phyloP scores from a whole-genome alignment of 2,329 filamentous ascomycete genomes.

The Fusarium sp. region DNA sequence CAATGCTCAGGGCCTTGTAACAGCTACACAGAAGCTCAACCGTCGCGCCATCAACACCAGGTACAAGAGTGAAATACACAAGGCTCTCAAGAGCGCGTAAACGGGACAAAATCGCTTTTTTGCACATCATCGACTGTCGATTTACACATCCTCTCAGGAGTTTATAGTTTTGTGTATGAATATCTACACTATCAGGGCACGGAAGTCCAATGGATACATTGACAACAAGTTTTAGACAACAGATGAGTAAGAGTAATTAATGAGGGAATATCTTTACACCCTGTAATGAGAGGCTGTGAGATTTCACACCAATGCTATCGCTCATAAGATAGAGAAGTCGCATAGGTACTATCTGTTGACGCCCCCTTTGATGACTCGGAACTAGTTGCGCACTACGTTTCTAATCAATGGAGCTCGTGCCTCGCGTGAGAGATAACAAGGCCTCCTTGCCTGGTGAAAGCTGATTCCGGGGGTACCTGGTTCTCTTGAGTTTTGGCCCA shows the following conservation, averaged over 20 bases:
- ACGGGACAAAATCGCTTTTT: neutral
- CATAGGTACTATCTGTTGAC: no score
- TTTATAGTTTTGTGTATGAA: neutral
- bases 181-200: no score
- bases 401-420: constrained; percentile 1
- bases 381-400: no score
- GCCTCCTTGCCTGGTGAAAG: constrained; percentile 1
- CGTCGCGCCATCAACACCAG: constrained; percentile 59
- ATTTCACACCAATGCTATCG: no score
- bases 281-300: no score
- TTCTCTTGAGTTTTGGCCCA: neutral
- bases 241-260: no score
- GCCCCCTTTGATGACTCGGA: no score
- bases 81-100: constrained; percentile 3
- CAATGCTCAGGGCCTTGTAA: constrained; percentile 62
- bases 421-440: neutral
- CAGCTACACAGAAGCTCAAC: constrained; percentile 70
- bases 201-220: no score
- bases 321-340: no score
- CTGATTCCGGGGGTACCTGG: neutral
- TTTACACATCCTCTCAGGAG: neutral
- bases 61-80: constrained; percentile 60
- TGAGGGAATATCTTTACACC: no score
- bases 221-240: no score
- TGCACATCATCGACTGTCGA: neutral